Conservation (phyloP, 305 asterid genomes). For the Ilex paraguariensis region DNA sequence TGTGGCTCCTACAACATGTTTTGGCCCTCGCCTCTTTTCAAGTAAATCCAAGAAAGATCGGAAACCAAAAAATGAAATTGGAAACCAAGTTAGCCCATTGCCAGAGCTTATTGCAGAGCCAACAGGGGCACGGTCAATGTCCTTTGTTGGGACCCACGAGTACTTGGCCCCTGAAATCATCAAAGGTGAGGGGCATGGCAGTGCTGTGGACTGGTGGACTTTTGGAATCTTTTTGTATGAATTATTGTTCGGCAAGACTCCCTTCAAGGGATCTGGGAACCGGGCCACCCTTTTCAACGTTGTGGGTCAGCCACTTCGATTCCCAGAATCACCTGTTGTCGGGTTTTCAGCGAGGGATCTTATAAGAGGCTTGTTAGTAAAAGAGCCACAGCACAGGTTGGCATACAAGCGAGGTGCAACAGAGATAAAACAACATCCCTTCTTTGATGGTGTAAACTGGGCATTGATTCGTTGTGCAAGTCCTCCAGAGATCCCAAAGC, state of each 20-base stretch:
- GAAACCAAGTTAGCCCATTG: constrained; percentile 42
- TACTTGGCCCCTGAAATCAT: constrained; percentile 47
- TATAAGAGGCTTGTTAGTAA: constrained; percentile 42
- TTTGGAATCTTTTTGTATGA: constrained; percentile 47
- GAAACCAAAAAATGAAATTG: constrained; percentile 34
- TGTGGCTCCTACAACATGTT: constrained; percentile 41
- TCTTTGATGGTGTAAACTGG: constrained; percentile 55
- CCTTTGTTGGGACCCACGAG: constrained; percentile 55
- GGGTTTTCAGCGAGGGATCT: constrained; percentile 48
- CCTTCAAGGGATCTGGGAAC: constrained; percentile 46
- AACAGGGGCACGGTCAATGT: constrained; percentile 53
- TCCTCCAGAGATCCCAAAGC: constrained; percentile 48
- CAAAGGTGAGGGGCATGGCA: constrained; percentile 55
- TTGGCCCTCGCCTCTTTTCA: constrained; percentile 39
- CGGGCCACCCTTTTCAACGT: constrained; percentile 44
- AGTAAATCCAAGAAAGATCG: constrained; percentile 35
- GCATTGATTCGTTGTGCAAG: constrained; percentile 51
- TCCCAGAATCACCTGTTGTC: constrained; percentile 45
- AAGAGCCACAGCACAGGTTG: constrained; percentile 49
- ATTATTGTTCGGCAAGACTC: constrained; percentile 46
- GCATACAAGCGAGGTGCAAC: constrained; percentile 50
- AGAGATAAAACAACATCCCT: constrained; percentile 49
- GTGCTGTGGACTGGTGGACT: constrained; percentile 64
- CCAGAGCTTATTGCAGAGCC: constrained; percentile 59
- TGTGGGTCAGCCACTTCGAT: constrained; percentile 43